These are phyloP conservation scores for Curvularia verruculosa DNA, from an alignment of 2,329 filamentous ascomycete species.

Conservation along the genomic window DNA sequence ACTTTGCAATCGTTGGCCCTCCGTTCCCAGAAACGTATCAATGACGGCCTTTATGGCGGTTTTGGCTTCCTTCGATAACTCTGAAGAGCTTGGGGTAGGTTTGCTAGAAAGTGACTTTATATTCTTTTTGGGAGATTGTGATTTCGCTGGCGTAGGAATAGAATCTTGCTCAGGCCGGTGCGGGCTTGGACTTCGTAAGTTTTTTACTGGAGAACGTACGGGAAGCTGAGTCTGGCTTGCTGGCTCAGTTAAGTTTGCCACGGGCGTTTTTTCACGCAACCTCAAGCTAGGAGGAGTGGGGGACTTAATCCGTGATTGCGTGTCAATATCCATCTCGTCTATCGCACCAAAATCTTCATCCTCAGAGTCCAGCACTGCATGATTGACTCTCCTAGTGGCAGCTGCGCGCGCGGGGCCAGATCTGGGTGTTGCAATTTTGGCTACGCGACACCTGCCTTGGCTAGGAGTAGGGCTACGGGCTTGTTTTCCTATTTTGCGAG, in stretches of 20 bases:
- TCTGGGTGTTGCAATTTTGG: background rate
- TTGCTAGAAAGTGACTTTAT: constrained; percentile 9
- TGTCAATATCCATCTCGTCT: constrained; percentile 36
- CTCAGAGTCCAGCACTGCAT: constrained; percentile 41
- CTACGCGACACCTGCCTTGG: constrained; percentile 4
- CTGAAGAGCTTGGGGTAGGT: constrained; percentile 26
- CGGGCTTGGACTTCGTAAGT: constrained; percentile 22
- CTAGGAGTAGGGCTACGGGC: constrained; percentile 28
- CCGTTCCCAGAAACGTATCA: constrained; percentile 32
- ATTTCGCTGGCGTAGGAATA: constrained; percentile 27
- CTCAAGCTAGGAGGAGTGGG: constrained; percentile 15
- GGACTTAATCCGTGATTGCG: constrained; percentile 18
- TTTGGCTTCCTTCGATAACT: constrained; percentile 36
- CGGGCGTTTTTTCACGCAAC: constrained; percentile 21
- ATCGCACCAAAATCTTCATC: constrained; percentile 40
- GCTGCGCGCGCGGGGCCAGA: constrained; percentile 15
- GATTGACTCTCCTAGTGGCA: constrained; percentile 23
- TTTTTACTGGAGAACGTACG: constrained; percentile 38
- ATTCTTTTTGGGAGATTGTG: constrained; percentile 29
- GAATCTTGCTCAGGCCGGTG: constrained; percentile 22
- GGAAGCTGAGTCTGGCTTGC: constrained; percentile 23
- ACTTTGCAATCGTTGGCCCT: constrained; percentile 31
- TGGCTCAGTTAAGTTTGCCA: constrained; percentile 16
- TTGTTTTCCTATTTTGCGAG: constrained; percentile 40
- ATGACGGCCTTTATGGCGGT: constrained; percentile 26